phyloP scores from a whole-genome alignment of 129 eudicot genomes.

The Rutidosis leptorrhynchoides region DNA sequence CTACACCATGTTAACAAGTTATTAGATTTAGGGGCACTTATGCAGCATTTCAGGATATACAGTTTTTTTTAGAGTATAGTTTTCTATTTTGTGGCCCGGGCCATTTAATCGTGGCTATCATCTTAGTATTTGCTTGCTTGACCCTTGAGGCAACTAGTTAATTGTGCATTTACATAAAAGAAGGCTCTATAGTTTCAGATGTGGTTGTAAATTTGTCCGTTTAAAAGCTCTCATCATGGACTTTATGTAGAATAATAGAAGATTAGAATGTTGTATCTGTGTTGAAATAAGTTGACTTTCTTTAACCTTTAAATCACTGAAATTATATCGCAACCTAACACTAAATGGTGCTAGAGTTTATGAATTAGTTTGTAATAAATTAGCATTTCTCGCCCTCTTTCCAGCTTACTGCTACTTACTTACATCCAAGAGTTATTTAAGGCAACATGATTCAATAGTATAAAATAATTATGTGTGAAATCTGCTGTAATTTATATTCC shows the following conservation, averaged over 20 bases:
- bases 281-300: slow-evolving; percentile 4
- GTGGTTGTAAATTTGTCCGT: neutral
- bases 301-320: neutral
- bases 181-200: neutral
- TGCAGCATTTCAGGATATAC: slow-evolving; percentile 4
- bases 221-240: neutral
- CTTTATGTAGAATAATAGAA: neutral
- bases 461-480: neutral
- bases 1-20: neutral
- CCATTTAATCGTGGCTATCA: neutral
- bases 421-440: neutral
- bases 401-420: slow-evolving; percentile 7
- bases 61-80: neutral
- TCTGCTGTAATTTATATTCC: slow-evolving; percentile 1
- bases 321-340: neutral
- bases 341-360: neutral
- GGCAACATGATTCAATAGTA: neutral
- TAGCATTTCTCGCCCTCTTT: neutral
- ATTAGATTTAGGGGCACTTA: neutral
- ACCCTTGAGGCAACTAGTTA: neutral
- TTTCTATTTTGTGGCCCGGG: neutral
- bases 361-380: neutral
- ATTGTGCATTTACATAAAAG: slow-evolving; percentile 7
- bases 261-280: neutral
- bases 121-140: neutral